A percentile compares a stretch with the other conserved stretches of the same genome.
These are phyloP conservation scores for Hypoxylon perforatum DNA, from an alignment of 495 filamentous ascomycete genomes.

Conservation along the genomic window DNA sequence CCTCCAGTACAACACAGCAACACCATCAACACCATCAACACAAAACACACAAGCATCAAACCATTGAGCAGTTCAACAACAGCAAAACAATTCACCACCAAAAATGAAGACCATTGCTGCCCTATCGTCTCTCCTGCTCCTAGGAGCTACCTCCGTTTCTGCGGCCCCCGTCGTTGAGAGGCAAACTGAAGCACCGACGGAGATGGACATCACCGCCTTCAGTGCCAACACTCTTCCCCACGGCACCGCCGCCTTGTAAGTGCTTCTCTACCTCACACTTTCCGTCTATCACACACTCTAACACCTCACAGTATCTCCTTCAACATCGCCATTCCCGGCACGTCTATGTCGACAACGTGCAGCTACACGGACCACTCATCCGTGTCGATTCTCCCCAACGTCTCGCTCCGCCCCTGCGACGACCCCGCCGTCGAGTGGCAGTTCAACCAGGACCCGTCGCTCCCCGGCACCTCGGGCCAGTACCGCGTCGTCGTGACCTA, in stretches of 20 bases:
- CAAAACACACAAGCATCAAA: no score
- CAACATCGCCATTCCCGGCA: constrained; percentile 32
- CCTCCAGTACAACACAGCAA: neutral
- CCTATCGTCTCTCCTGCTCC: constrained; percentile 37
- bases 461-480: constrained; percentile 30
- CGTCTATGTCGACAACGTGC: constrained; percentile 28
- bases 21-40: neutral
- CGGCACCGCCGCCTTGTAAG: constrained; percentile 40
- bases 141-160: constrained; percentile 34
- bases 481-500: constrained; percentile 41
- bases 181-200: constrained; percentile 12
- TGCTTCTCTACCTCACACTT: neutral
- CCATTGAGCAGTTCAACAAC: neutral
- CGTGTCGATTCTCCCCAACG: constrained; percentile 24
- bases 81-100: neutral
- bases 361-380: constrained; percentile 36
- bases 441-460: constrained; percentile 42
- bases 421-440: constrained; percentile 41
- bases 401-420: constrained; percentile 25
- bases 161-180: constrained; percentile 34
- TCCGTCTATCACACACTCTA: constrained; percentile 4
- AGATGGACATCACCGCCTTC: constrained; percentile 35
- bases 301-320: constrained; percentile 34
- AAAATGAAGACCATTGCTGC: constrained; percentile 42
- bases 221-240: constrained; percentile 29